Conservation (phyloP, 2,329 filamentous ascomycete genomes). For the Cladosporium colombiae region DNA sequence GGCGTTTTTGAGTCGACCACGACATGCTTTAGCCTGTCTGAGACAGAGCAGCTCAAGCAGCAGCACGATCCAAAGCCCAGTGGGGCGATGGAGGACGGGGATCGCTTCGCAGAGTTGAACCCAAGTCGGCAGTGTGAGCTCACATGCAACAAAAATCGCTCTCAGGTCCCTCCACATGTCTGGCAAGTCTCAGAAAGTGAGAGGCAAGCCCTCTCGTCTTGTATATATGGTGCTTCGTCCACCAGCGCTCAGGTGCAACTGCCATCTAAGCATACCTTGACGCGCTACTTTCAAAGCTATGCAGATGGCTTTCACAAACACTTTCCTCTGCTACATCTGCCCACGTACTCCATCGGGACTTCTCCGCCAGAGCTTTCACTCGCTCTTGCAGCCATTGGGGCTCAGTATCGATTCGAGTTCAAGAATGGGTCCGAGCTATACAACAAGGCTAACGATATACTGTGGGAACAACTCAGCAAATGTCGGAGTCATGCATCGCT, state of each 20-base stretch:
- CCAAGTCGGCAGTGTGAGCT: too few relatives aligned
- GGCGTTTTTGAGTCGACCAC: not conserved
- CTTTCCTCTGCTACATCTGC: conserved; percentile 38
- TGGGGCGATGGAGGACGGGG: too few relatives aligned
- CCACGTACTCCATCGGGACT: conserved; percentile 36
- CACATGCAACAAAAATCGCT: too few relatives aligned
- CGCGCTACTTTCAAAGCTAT: conserved; percentile 19
- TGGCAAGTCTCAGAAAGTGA: not conserved
- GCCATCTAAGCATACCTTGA: conserved; percentile 13
- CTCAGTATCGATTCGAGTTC: conserved; percentile 39
- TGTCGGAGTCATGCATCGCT: conserved; percentile 34
- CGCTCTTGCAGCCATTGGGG: conserved; percentile 37
- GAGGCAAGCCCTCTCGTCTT: not conserved
- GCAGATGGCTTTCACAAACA: conserved; percentile 34
- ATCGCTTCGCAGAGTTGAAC: too few relatives aligned
- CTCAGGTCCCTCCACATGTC: not conserved
- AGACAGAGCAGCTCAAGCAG: too few relatives aligned
- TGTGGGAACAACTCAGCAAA: conserved; percentile 34
- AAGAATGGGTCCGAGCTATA: conserved; percentile 36
- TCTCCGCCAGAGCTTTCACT: conserved; percentile 38
- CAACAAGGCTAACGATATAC: conserved; percentile 35
- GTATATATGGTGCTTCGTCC: too few relatives aligned
- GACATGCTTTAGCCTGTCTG: too few relatives aligned
- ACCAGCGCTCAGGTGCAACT: not conserved
- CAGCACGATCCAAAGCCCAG: too few relatives aligned